Evolutionary conservation across 768 basidiomycete species (phyloP).

Genomic region (Collybiopsis confluens): DNA sequence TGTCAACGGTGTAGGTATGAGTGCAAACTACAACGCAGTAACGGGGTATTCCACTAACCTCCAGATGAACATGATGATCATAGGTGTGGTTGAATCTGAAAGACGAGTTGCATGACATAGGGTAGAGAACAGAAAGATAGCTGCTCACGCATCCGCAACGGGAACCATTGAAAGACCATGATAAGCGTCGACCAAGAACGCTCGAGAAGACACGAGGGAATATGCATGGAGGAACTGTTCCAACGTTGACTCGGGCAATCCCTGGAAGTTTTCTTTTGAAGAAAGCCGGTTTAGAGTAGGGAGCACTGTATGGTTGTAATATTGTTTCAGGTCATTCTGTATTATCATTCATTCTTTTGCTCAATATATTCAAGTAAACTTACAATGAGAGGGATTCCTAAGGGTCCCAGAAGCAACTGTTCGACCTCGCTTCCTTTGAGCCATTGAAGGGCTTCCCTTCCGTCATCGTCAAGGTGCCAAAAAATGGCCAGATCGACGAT

Average conservation of each 20-base stretch:
- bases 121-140: neutral
- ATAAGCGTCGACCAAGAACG: slow-evolving; percentile 80
- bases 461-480: slow-evolving; percentile 42
- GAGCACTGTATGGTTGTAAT: neutral
- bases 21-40: neutral
- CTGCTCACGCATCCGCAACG: slow-evolving; percentile 73
- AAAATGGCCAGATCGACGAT: slow-evolving; percentile 57
- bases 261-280: neutral
- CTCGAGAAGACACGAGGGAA: slow-evolving; percentile 71
- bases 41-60: slow-evolving; percentile 39
- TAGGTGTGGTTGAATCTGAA: slow-evolving; percentile 69
- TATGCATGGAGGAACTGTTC: slow-evolving; percentile 45
- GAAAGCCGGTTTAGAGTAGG: neutral
- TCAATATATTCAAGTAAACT: neutral
- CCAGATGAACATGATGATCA: slow-evolving; percentile 68
- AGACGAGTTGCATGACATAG: neutral
- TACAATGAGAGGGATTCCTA: slow-evolving; percentile 1
- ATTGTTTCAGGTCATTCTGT: neutral
- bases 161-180: slow-evolving; percentile 83
- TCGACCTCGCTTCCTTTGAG: slow-evolving; percentile 39
- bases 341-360: neutral
- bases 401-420: neutral
- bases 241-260: neutral
- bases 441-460: slow-evolving; percentile 30
- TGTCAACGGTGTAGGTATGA: slow-evolving; percentile 22